These are phyloP conservation scores for Hypoxylon sp. DNA, from an alignment of 2,329 filamentous ascomycete genomes.

Conservation along the genomic window DNA sequence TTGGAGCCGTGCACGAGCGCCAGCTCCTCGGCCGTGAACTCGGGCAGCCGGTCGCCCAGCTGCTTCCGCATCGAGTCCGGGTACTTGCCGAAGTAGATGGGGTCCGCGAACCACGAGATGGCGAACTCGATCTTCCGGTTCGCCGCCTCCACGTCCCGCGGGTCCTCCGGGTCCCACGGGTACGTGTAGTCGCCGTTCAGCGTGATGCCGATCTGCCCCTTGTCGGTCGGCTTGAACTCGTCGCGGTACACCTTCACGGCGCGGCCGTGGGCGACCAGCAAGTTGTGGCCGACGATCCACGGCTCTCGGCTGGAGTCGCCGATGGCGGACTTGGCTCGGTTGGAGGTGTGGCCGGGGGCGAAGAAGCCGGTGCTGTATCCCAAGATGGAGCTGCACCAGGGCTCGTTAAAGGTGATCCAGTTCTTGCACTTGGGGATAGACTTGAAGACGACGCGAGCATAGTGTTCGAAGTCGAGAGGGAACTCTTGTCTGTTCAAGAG, in stretches of 20 bases:
- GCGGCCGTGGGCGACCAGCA: slow-evolving; percentile 82
- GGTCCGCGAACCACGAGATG: slow-evolving; percentile 90
- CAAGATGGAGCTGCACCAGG: slow-evolving; percentile 84
- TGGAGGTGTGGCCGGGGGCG: slow-evolving; percentile 84
- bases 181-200: slow-evolving; percentile 87
- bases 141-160: slow-evolving; percentile 78
- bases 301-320: slow-evolving; percentile 82
- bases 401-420: slow-evolving; percentile 94
- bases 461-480: slow-evolving; percentile 82
- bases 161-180: slow-evolving; percentile 83
- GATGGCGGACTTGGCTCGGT: slow-evolving; percentile 75
- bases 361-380: slow-evolving; percentile 83
- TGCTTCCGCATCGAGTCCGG: slow-evolving; percentile 86
- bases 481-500: slow-evolving; percentile 86
- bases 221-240: slow-evolving; percentile 79
- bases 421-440: slow-evolving; percentile 81
- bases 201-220: slow-evolving; percentile 87
- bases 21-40: slow-evolving; percentile 77
- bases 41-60: slow-evolving; percentile 80
- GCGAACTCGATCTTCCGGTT: slow-evolving; percentile 87
- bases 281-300: slow-evolving; percentile 84
- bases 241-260: slow-evolving; percentile 86
- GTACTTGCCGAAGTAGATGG: slow-evolving; percentile 86
- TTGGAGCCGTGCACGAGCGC: slow-evolving; percentile 85
- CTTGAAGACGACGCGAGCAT: slow-evolving; percentile 80